Conservation (phyloP, 2,329 filamentous ascomycete species). For the Monilinia polystroma region DNA sequence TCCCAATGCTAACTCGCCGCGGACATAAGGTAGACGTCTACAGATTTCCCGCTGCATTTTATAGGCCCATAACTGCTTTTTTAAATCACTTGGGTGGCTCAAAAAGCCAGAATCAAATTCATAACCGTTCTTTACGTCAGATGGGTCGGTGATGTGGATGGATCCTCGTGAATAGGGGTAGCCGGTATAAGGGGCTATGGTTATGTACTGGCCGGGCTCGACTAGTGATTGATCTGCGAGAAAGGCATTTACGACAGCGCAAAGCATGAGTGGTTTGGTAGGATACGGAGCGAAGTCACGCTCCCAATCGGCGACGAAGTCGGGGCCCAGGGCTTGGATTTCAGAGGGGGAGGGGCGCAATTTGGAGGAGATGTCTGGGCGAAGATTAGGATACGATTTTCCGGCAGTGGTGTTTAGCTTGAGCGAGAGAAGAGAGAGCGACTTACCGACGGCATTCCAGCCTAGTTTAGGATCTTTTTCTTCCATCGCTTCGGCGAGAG, state of each 20-base stretch:
- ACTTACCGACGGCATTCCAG: conserved; percentile 52
- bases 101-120: conserved; percentile 61
- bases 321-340: conserved; percentile 50
- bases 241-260: conserved; percentile 50
- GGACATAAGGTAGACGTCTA: conserved; percentile 54
- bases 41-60: conserved; percentile 63
- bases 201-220: conserved; percentile 51
- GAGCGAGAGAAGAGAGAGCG: background rate
- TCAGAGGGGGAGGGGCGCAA: conserved; percentile 57
- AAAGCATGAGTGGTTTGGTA: conserved; percentile 47
- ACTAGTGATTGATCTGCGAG: conserved; percentile 46
- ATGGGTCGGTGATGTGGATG: conserved; percentile 55
- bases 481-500: conserved; percentile 47
- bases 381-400: no score
- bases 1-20: conserved; percentile 46
- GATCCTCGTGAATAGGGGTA: conserved; percentile 62
- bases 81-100: conserved; percentile 54
- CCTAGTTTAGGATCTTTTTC: conserved; percentile 52
- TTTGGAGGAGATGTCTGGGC: conserved; percentile 53
- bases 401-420: background rate
- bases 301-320: conserved; percentile 55
- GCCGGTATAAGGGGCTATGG: conserved; percentile 52
- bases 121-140: conserved; percentile 45
- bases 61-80: conserved; percentile 61
- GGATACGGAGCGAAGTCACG: conserved; percentile 48